A percentile compares a stretch with the other conserved stretches of the same genome.
phyloP scores from a whole-genome alignment of 2,329 filamentous ascomycete genomes.

The Dactylonectria estremocensis region DNA sequence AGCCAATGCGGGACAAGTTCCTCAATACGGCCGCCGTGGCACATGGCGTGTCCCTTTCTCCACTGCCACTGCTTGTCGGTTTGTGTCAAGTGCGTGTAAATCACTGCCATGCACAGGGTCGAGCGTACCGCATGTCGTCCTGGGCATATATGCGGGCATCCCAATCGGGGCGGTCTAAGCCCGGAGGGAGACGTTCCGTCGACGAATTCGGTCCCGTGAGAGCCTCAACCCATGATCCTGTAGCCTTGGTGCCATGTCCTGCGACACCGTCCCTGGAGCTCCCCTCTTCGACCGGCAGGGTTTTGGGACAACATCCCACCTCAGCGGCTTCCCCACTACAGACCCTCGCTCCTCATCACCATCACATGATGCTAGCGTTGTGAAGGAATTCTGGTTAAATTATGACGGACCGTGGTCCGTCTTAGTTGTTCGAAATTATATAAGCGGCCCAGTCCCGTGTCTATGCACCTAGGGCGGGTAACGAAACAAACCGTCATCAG shows the following conservation, averaged over 20 bases:
- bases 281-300: neutral
- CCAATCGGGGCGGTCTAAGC: slow-evolving; percentile 5
- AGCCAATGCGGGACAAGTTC: slow-evolving; percentile 27
- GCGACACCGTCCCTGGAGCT: neutral
- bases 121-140: neutral
- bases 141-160: slow-evolving; percentile 11
- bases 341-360: neutral
- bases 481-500: slow-evolving; percentile 19
- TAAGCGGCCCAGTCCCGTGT: slow-evolving; percentile 14
- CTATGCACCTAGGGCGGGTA: slow-evolving; percentile 2
- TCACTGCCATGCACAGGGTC: slow-evolving; percentile 10
- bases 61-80: slow-evolving; percentile 9
- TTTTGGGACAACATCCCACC: neutral
- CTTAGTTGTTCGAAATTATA: slow-evolving; percentile 21
- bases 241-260: slow-evolving; percentile 4
- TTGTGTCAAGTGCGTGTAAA: slow-evolving; percentile 9
- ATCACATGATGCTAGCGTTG: slow-evolving; percentile 4
- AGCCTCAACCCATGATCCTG: slow-evolving; percentile 23
- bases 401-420: neutral
- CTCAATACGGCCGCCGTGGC: neutral
- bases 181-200: slow-evolving; percentile 25
- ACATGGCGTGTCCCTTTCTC: slow-evolving; percentile 11
- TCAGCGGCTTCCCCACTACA: neutral
- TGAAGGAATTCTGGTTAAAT: neutral
- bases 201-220: slow-evolving; percentile 3